Evolutionary conservation across 441 rosid species (phyloP), one percentile per base, ranked within the genome.

Genomic region (Breynia disticha): DNA sequence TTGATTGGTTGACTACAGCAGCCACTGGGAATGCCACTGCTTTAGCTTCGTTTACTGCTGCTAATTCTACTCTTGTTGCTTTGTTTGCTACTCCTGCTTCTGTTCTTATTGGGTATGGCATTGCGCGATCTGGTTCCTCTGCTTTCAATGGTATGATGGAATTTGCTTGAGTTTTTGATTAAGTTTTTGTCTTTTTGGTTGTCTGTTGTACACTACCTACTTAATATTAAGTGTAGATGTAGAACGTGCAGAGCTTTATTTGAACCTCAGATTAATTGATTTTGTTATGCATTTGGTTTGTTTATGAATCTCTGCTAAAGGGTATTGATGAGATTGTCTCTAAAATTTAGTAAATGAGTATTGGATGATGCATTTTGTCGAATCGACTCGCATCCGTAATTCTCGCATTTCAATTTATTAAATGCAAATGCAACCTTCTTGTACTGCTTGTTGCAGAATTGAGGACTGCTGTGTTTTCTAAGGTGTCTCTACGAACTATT

Each of bases 401-500:
- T 28, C 35, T 0, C 3, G 5, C 35, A 28, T 28, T 28, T 28
- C 35, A 28, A 4, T 28, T 28, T 28, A 28, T 28, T 28, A 28
- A 28, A 28, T 28, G 35, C 35, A 28, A 28, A 28, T 28, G 35
- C 35, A 28, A 28, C 35, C 35, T 28, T 28, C 35, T 28, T 28
- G 35, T 28, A 28, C 4, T 28, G 46, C 54, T 11, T 62, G 21
- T 78, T 16, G 66, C 84, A 91, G 97, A 88, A 52, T 70, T 91
- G 66, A 83, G 95, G 50, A 79, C 95, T 43, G 87, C 97, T 47
- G 82, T 93, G 56, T 93, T 88, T 65, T 88, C 98, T 21, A 88
- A 88, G 66, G 95, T 93, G 3, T 82, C 97, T 59, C 61, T 86
- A 66, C 72, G 90, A 28, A 86, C 97, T 3, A 93, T 88, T 62